Evolutionary conservation across 75 land plant genomes (phyloP), one percentile per base, ranked within the genome.

Genomic region (Adiantum capillusveneris): DNA sequence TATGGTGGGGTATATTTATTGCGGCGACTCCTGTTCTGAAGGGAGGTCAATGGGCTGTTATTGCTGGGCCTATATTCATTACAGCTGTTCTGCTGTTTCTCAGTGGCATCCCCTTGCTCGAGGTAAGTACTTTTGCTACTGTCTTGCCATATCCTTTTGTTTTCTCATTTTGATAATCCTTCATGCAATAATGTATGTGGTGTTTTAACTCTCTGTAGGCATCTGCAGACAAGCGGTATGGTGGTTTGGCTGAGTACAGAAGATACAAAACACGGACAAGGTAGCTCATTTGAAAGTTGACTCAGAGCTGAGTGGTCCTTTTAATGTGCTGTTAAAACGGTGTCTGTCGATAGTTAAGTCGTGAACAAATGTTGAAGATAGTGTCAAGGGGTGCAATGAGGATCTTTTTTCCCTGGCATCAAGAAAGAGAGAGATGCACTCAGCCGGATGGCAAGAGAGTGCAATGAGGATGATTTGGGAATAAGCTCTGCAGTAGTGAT

Each of bases 1-100:
- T 94, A 42, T 94, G 98, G 98, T 94, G 98, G 98, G 98, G 98
- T 62, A 75, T 94, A 22, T 94, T 94, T 53, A 64, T 88, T 30
- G 94, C 87, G 31, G 75, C 96, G 7, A 75, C 81, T 0, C 90
- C 96, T 18, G 80, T 89, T 7, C 71, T 94, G 30, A 42, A 72
- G 36, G 81, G 81, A 44, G 81, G 77, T 21, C 87, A 83, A 49
- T 94, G 98, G 98, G 82, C 84, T 53, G 98, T 83, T 12, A 53
- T 89, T 46, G 59, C 76, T 50, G 84, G 97, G 20, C 97, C 97
- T 16, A 64, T 82, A 26, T 87, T 91, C 67, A 65, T 92, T 24
- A 88, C 85, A 30, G 18, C 78, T 14, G 46, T 88, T 62, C 80
- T 92, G 50, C 82, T 92, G 7, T 88, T 92, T 62, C 63, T 92